Percentiles rank a stretch among this genome's conserved stretches.
These are phyloP conservation scores for Kitagawia praeruptora DNA, from an alignment of 129 eudicot genomes.

Conservation along the genomic window DNA sequence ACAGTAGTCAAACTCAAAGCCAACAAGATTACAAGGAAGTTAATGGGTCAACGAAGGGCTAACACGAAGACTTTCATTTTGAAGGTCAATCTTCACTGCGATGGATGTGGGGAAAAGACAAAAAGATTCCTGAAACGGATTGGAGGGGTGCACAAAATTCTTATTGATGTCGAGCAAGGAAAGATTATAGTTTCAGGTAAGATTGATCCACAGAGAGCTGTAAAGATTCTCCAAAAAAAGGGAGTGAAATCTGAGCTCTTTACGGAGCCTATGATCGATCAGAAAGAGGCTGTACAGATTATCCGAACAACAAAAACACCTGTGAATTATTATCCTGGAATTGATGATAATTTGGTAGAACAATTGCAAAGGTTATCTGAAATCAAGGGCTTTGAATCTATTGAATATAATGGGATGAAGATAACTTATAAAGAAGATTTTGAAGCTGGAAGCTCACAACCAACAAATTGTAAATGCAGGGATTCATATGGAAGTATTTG, in stretches of 20 bases:
- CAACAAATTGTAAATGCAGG: too few relatives aligned
- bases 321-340: not conserved
- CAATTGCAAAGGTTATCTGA: not conserved
- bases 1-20: too few relatives aligned
- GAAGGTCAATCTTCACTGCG: conserved; percentile 1
- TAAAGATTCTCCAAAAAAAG: too few relatives aligned
- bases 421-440: not conserved
- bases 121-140: conserved; percentile 1
- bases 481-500: too few relatives aligned
- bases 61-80: not conserved
- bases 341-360: not conserved
- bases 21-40: too few relatives aligned
- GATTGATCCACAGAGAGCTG: not conserved
- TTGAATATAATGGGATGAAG: not conserved
- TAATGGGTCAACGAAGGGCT: not conserved
- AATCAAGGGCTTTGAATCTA: not conserved
- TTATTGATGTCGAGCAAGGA: not conserved
- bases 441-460: too few relatives aligned
- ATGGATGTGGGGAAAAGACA: not conserved
- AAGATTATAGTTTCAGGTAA: not conserved
- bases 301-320: not conserved
- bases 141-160: not conserved
- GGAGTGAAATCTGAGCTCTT: too few relatives aligned
- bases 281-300: too few relatives aligned
- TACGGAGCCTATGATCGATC: too few relatives aligned